A percentile compares a stretch with the other conserved stretches of the same genome.
These are phyloP conservation scores for Afroboletus lepidellus DNA, from an alignment of 1,284 basidiomycete species.

Conservation along the genomic window DNA sequence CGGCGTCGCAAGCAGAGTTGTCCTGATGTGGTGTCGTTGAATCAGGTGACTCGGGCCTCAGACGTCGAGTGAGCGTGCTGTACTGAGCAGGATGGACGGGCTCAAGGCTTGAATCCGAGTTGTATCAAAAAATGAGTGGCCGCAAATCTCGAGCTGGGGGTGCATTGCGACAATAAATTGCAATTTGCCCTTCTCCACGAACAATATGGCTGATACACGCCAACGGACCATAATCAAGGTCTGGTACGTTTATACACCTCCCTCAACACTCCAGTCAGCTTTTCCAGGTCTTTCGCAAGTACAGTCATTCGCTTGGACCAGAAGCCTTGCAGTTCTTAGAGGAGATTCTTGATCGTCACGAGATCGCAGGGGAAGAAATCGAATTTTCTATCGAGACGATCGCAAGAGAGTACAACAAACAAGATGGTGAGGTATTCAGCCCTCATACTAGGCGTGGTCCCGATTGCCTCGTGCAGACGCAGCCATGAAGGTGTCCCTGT, in stretches of 20 bases:
- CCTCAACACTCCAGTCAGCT: not conserved
- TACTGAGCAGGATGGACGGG: too few species aligned
- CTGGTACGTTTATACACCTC: slow-evolving; percentile 2
- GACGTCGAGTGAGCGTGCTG: too few species aligned
- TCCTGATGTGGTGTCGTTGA: slow-evolving; percentile 11
- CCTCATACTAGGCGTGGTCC: slow-evolving; percentile 12
- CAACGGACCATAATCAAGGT: slow-evolving; percentile 70
- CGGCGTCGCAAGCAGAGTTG: slow-evolving; percentile 5
- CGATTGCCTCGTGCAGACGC: slow-evolving; percentile 51
- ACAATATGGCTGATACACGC: slow-evolving; percentile 41
- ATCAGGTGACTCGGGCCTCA: slow-evolving; percentile 11
- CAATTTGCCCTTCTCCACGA: too few species aligned
- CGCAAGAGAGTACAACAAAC: slow-evolving; percentile 88
- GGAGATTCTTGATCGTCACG: slow-evolving; percentile 63
- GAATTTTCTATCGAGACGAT: slow-evolving; percentile 81
- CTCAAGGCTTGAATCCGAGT: too few species aligned
- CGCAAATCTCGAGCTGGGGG: too few species aligned
- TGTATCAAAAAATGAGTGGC: too few species aligned
- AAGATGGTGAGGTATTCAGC: slow-evolving; percentile 64
- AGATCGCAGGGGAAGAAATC: slow-evolving; percentile 69
- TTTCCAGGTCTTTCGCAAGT: slow-evolving; percentile 74
- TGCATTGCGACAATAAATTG: too few species aligned
- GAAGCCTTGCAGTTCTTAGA: slow-evolving; percentile 71
- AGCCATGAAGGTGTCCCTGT: slow-evolving; percentile 74
- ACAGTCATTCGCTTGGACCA: slow-evolving; percentile 78